Conservation (phyloP, 2,329 filamentous ascomycete species). For the Dactylellina sp. region DNA sequence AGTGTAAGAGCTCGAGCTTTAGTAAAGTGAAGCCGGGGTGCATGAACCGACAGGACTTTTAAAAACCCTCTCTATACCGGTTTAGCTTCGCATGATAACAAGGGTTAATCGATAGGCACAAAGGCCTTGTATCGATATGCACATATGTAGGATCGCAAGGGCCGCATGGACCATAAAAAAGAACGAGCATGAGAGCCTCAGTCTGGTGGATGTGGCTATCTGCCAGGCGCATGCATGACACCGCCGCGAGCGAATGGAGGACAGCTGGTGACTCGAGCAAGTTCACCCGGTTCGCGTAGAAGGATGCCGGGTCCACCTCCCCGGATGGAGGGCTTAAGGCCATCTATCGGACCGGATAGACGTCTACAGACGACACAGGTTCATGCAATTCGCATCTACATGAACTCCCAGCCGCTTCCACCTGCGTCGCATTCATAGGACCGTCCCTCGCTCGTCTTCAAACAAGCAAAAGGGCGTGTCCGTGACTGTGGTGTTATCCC, state of each 20-base stretch:
- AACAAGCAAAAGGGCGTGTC: too few species aligned
- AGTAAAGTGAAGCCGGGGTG: slow-evolving; percentile 28
- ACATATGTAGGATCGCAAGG: slow-evolving; percentile 29
- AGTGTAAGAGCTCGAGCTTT: slow-evolving; percentile 32
- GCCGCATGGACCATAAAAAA: not conserved
- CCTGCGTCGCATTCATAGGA: not conserved
- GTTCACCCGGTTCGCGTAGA: slow-evolving; percentile 30
- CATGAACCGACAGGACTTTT: slow-evolving; percentile 28
- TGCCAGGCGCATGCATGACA: slow-evolving; percentile 53
- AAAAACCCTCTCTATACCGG: slow-evolving; percentile 6
- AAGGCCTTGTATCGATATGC: too few species aligned
- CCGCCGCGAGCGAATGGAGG: slow-evolving; percentile 43
- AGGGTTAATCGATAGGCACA: slow-evolving; percentile 24
- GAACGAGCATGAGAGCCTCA: not conserved
- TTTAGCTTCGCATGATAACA: too few species aligned
- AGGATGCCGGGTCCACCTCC: not conserved
- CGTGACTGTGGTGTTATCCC: too few species aligned
- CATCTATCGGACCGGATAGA: slow-evolving; percentile 42
- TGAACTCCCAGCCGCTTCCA: slow-evolving; percentile 14
- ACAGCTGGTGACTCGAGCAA: slow-evolving; percentile 24
- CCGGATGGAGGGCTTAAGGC: slow-evolving; percentile 23
- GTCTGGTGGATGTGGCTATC: slow-evolving; percentile 47
- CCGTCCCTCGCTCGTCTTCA: too few species aligned
- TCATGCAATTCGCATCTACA: slow-evolving; percentile 40
- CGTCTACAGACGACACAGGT: slow-evolving; percentile 37